These are phyloP conservation scores for Macrolepiota dolichaula DNA, from an alignment of 768 basidiomycete genomes.

Conservation along the genomic window DNA sequence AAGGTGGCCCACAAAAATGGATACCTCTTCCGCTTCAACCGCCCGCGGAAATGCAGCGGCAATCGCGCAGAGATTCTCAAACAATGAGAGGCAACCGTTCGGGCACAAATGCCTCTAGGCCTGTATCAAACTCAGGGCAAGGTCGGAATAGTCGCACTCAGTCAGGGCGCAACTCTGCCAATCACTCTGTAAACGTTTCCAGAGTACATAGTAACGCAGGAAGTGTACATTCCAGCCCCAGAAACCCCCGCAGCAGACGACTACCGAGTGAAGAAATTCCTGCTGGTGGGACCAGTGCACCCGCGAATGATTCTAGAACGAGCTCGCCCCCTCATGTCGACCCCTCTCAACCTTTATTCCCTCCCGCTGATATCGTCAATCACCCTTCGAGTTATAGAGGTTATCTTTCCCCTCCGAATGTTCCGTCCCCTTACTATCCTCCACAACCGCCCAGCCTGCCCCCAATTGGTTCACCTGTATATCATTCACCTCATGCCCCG, in stretches of 20 bases:
- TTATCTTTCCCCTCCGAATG: constrained; percentile 8
- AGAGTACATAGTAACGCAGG: constrained; percentile 34
- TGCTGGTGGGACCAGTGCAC: background rate
- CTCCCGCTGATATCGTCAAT: background rate
- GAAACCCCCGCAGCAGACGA: constrained; percentile 29
- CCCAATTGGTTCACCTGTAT: constrained; percentile 5
- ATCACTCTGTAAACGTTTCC: constrained; percentile 25
- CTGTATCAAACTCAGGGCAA: constrained; percentile 1
- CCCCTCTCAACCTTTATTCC: constrained; percentile 3
- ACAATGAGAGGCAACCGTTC: background rate
- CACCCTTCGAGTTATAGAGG: background rate
- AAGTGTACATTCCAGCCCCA: constrained; percentile 24
- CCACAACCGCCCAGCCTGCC: constrained; percentile 9
- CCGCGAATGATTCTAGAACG: constrained; percentile 3
- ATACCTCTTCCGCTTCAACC: constrained; percentile 6
- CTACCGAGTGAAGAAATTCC: constrained; percentile 35
- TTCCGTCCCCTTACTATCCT: constrained; percentile 17
- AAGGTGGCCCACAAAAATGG: constrained; percentile 9
- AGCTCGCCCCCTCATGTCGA: background rate
- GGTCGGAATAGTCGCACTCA: constrained; percentile 19
- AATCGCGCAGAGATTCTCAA: constrained; percentile 2
- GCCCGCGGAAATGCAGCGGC: background rate
- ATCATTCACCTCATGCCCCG: constrained; percentile 12
- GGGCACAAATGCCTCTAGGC: background rate
- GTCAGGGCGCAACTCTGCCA: constrained; percentile 25